Base-by-base conservation (phyloP, 768 basidiomycete species). In the Lyophyllum atratum region DNA sequence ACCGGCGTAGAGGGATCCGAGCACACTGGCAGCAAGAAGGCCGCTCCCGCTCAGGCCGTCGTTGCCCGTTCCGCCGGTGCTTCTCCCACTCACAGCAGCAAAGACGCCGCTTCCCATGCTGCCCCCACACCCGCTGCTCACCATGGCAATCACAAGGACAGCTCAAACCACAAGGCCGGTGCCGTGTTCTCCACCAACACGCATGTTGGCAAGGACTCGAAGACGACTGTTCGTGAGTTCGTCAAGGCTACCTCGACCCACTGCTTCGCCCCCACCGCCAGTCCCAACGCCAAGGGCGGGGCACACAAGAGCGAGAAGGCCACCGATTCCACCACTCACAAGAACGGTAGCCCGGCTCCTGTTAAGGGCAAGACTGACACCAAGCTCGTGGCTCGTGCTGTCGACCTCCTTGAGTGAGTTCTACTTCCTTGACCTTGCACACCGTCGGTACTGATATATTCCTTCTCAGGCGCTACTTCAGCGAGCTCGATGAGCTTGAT, bases 111-210 rank as follows among this genome's bases (percentile, higher is more conserved):
- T 12, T 21, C 52, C 31, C 49, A 60, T 22, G 15, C 55, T 51
- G 58, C 66, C 22, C 29, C 60, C 34, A 63, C 64, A 17, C 52
- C 47, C 29, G 56, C 63, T 4, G 60, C 64, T 6, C 25, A 53
- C 4, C 29, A 40, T 6, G 11, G 14, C 34, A 14, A 28, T 22
- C 34, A 21, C 33, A 34, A 49, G n/a, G 34, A 25, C 14, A 39
- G 22, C 1, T 6, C 12, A 10, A 22, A 45, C 4, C 44, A 45
- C 24, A 45, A 45, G 24, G 24, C 26, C 25, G 46, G 46, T 29
- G 26, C 14, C 1, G 46, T 47, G 3, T 29, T 31, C 28, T 2
- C 28, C 26, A 14, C 46, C n/a, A 47, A 2, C 21, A 46, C 49
- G 12, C 8, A 24, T 2, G 45, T 37, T n/a, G 53, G 53, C 25